Evolutionary conservation across 2,329 filamentous ascomycete genomes (phyloP).

Genomic region (Coniochaeta sp.): DNA sequence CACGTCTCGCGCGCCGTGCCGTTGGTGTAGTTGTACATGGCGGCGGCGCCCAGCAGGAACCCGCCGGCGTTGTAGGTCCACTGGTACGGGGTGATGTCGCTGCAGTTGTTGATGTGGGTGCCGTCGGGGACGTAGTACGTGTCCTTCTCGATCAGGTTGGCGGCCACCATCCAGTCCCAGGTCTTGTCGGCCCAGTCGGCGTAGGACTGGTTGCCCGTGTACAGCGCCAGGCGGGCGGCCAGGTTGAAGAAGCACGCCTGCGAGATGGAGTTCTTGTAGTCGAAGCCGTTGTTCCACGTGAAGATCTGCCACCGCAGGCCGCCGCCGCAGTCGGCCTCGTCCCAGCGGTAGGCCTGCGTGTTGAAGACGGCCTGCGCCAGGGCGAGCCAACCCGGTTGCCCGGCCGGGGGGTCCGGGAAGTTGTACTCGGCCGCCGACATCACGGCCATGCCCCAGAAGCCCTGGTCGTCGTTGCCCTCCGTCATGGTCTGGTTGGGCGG

Average conservation of each 20-base stretch:
- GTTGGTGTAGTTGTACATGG: slow-evolving; percentile 56
- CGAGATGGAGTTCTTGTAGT: slow-evolving; percentile 4
- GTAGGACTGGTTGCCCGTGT: slow-evolving; percentile 69
- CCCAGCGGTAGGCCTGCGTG: slow-evolving; percentile 65
- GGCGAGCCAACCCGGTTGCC: slow-evolving; percentile 55
- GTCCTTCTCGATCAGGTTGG: slow-evolving; percentile 46
- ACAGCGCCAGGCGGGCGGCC: slow-evolving; percentile 22
- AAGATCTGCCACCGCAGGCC: slow-evolving; percentile 79
- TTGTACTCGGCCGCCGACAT: slow-evolving; percentile 61
- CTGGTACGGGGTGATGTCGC: slow-evolving; percentile 46
- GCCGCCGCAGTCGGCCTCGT: slow-evolving; percentile 56
- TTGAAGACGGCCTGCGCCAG: slow-evolving; percentile 60
- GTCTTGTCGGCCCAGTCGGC: slow-evolving; percentile 63
- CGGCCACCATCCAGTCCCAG: slow-evolving; percentile 57
- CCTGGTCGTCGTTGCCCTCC: slow-evolving; percentile 65
- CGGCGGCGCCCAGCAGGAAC: slow-evolving; percentile 53
- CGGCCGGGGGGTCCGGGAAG: slow-evolving; percentile 48
- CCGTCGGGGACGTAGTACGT: slow-evolving; percentile 50
- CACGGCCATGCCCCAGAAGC: slow-evolving; percentile 61
- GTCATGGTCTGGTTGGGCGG: slow-evolving; percentile 60
- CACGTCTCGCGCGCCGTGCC: slow-evolving; percentile 34
- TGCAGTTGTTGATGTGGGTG: slow-evolving; percentile 36
- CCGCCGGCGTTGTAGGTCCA: slow-evolving; percentile 67
- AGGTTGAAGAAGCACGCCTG: slow-evolving; percentile 4
- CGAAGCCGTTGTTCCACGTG: slow-evolving; percentile 66